Conservation (phyloP, 768 basidiomycete species). For the Leccinum variicolor region DNA sequence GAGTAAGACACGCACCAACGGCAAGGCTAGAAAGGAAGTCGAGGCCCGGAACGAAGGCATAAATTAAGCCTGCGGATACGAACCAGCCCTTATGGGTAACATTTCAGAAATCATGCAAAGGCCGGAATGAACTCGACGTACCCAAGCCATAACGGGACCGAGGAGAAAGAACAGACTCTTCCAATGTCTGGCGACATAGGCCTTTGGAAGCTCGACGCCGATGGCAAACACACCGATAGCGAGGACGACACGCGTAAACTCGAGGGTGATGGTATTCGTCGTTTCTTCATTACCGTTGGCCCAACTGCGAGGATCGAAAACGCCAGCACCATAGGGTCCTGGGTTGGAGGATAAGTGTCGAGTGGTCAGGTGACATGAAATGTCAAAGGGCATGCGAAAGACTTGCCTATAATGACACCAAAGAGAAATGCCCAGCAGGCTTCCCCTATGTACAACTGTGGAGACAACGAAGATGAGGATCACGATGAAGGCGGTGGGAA, state of each 20-base stretch:
- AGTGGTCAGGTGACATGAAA: slow-evolving; percentile 6
- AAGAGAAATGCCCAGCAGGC: slow-evolving; percentile 94
- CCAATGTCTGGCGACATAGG: slow-evolving; percentile 94
- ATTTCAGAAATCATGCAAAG: slow-evolving; percentile 5
- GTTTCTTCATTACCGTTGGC: slow-evolving; percentile 43
- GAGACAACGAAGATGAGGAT: slow-evolving; percentile 6
- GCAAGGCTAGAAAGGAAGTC: slow-evolving; percentile 87
- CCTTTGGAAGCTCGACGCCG: slow-evolving; percentile 95
- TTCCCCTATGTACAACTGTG: slow-evolving; percentile 88
- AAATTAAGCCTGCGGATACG: slow-evolving; percentile 87
- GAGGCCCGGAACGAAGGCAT: slow-evolving; percentile 84
- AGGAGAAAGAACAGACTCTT: slow-evolving; percentile 82
- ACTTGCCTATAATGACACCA: slow-evolving; percentile 81
- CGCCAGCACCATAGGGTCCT: slow-evolving; percentile 80
- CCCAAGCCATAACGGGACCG: slow-evolving; percentile 81
- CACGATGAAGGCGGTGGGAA: neutral
- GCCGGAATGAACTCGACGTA: slow-evolving; percentile 35
- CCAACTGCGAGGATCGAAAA: slow-evolving; percentile 85
- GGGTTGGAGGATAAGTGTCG: slow-evolving; percentile 1
- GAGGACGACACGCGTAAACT: slow-evolving; percentile 85
- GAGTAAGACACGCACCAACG: slow-evolving; percentile 89
- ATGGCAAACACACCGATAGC: slow-evolving; percentile 98
- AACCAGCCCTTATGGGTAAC: slow-evolving; percentile 75
- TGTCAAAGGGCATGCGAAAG: neutral
- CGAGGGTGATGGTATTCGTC: slow-evolving; percentile 80